Evolutionary conservation across 2,329 filamentous ascomycete species (phyloP).

Genomic region (Pestalotiopsis sp.): DNA sequence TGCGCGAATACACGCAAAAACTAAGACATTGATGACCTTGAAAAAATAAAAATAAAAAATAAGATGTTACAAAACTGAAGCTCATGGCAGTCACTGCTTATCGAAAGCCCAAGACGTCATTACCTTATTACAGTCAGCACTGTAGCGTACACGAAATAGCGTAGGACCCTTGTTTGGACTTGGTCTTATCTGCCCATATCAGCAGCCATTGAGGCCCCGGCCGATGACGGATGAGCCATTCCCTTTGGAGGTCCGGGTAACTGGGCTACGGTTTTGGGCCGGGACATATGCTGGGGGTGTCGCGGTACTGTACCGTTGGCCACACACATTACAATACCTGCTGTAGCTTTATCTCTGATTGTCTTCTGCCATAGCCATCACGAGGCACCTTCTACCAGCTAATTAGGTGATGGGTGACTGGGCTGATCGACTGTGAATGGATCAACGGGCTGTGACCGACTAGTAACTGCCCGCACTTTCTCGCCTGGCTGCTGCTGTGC

Average conservation of each 20-base stretch:
- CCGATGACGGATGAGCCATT: slow-evolving; percentile 1
- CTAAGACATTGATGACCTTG: background rate
- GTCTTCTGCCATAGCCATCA: background rate
- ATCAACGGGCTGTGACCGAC: too few species aligned
- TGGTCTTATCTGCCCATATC: slow-evolving; percentile 7
- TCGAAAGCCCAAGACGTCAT: background rate
- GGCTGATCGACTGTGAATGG: background rate
- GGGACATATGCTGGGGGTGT: background rate
- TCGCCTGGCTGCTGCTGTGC: background rate
- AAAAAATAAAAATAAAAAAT: background rate
- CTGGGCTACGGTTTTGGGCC: background rate
- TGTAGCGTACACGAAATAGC: too few species aligned
- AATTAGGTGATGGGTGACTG: background rate
- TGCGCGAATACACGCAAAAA: background rate
- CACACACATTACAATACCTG: background rate
- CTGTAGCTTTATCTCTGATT: background rate
- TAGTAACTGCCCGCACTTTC: background rate
- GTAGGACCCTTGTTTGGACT: background rate
- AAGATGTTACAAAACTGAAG: background rate
- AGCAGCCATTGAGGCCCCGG: background rate
- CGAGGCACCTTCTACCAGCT: slow-evolving; percentile 6
- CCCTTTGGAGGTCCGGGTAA: background rate
- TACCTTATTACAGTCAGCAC: background rate
- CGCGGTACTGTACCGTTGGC: background rate
- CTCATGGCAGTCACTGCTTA: background rate